Conservation (phyloP, 208 protist genomes). For the Acanthamoeba culbertsoni region DNA sequence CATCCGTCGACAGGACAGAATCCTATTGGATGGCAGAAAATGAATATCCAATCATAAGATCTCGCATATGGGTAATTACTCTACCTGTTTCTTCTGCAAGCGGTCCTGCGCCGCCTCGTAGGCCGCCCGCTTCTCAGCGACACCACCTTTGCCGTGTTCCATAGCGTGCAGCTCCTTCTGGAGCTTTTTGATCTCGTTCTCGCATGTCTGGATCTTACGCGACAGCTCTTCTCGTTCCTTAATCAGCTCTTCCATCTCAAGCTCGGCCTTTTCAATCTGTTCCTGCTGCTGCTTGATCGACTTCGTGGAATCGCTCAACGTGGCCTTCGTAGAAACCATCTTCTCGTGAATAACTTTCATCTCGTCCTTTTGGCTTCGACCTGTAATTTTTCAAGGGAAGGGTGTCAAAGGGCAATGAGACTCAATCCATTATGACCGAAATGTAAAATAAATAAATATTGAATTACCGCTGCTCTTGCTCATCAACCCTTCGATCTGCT, state of each 20-base stretch:
- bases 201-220: constrained; percentile 62
- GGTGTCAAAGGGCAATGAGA: background rate
- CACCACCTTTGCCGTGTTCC: constrained; percentile 42
- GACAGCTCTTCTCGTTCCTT: constrained; percentile 22
- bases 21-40: too few species aligned
- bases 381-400: background rate
- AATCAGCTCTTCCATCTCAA: constrained; percentile 64
- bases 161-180: constrained; percentile 29
- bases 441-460: background rate
- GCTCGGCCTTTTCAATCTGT: constrained; percentile 59
- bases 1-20: background rate
- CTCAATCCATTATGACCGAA: background rate
- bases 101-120: constrained; percentile 69
- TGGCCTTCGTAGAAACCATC: background rate
- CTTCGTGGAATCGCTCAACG: constrained; percentile 53
- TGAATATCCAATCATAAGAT: background rate
- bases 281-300: constrained; percentile 63
- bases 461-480: background rate
- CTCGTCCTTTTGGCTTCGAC: background rate
- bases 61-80: background rate
- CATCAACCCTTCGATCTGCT: constrained; percentile 9
- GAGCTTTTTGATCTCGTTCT: constrained; percentile 73
- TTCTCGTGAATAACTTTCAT: constrained; percentile 58
- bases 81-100: constrained; percentile 64
- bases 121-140: constrained; percentile 30